Evolutionary conservation across 306 rosid species (phyloP).

Genomic region (Ziziphus jujuba): DNA sequence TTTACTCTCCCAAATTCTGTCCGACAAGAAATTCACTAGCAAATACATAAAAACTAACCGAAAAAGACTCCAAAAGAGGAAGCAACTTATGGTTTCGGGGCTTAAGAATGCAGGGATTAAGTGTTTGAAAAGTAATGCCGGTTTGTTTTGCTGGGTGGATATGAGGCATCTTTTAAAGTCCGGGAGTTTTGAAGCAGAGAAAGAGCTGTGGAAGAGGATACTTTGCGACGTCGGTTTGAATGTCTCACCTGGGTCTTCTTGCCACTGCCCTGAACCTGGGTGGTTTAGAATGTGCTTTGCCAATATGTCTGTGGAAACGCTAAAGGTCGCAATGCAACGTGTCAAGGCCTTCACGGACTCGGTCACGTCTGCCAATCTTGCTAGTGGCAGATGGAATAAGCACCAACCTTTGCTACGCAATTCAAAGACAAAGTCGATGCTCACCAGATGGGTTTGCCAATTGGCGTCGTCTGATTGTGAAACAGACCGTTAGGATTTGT

Average conservation of each 20-base stretch:
- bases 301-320: conserved; percentile 64
- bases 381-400: neutral
- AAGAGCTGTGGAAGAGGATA: conserved; percentile 67
- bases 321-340: conserved; percentile 59
- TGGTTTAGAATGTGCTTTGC: conserved; percentile 94
- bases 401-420: neutral
- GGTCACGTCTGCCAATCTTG: neutral
- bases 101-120: conserved; percentile 49
- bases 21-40: conserved; percentile 42
- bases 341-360: conserved; percentile 44
- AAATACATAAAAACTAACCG: conserved; percentile 45
- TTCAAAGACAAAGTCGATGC: conserved; percentile 5
- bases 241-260: conserved; percentile 80
- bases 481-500: conserved; percentile 26
- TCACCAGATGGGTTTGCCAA: conserved; percentile 33
- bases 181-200: conserved; percentile 65
- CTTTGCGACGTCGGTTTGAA: conserved; percentile 54
- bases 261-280: conserved; percentile 85
- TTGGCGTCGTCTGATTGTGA: conserved; percentile 22
- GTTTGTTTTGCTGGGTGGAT: conserved; percentile 89
- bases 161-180: conserved; percentile 55
- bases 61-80: conserved; percentile 46
- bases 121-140: conserved; percentile 70
- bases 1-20: conserved; percentile 48
- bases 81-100: conserved; percentile 48